Conservation (phyloP, 768 basidiomycete species). For the Phallus indusiatus region DNA sequence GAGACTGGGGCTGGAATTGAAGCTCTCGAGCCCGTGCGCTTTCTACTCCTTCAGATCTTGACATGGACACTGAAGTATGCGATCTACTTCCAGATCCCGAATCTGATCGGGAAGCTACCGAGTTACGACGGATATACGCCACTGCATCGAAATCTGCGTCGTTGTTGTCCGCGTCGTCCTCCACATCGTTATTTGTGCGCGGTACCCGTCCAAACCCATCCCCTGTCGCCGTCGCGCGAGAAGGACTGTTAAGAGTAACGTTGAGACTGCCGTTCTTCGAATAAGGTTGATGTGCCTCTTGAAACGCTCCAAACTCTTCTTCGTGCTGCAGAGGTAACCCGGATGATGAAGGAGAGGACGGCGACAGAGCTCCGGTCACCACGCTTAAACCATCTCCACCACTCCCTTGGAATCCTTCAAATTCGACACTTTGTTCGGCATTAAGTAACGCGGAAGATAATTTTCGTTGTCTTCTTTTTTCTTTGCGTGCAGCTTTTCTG, state of each 20-base stretch:
- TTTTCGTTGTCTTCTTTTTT: constrained; percentile 37
- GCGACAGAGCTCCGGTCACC: constrained; percentile 9
- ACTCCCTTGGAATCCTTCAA: constrained; percentile 63
- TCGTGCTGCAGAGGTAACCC: constrained; percentile 4
- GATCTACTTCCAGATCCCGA: constrained; percentile 54
- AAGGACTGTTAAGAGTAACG: constrained; percentile 13
- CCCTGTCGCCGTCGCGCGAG: constrained; percentile 4
- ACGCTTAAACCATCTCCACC: constrained; percentile 15
- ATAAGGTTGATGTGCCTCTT: background rate
- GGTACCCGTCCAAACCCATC: constrained; percentile 4
- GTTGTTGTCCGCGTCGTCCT: constrained; percentile 28
- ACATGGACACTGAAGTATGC: constrained; percentile 45
- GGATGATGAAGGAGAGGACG: constrained; percentile 11
- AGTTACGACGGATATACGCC: constrained; percentile 32
- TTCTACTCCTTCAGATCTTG: constrained; percentile 12
- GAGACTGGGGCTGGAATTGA: constrained; percentile 12
- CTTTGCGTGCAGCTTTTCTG: constrained; percentile 26
- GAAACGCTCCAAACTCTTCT: constrained; percentile 23
- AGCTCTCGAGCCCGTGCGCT: constrained; percentile 19
- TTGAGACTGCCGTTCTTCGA: constrained; percentile 6
- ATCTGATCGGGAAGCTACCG: constrained; percentile 23
- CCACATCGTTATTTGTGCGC: constrained; percentile 26
- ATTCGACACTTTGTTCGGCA: constrained; percentile 28
- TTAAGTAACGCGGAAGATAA: constrained; percentile 28
- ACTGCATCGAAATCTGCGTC: constrained; percentile 52